Conservation (phyloP, 1,284 basidiomycete genomes). For the Phylloporus sp. region DNA sequence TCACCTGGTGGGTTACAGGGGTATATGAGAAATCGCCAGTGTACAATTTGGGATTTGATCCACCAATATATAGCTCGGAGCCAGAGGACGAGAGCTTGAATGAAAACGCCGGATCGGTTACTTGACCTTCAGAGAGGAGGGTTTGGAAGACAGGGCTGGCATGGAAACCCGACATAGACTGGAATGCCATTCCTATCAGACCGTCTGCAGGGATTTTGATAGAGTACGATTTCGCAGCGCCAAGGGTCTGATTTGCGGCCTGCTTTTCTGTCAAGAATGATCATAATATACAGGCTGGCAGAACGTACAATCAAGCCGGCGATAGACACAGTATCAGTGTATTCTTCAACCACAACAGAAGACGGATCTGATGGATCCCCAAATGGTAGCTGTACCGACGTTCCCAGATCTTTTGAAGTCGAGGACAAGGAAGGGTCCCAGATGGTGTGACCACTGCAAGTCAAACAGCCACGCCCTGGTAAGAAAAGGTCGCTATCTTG, state of each 20-base stretch:
- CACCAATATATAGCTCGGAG: slow-evolving; percentile 46
- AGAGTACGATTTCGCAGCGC: slow-evolving; percentile 34
- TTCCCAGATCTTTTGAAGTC: slow-evolving; percentile 36
- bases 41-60: slow-evolving; percentile 24
- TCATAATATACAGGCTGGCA: not conserved
- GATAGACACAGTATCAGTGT: slow-evolving; percentile 51
- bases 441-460: slow-evolving; percentile 37
- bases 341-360: slow-evolving; percentile 46
- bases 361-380: slow-evolving; percentile 29
- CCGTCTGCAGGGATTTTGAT: slow-evolving; percentile 34
- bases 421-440: slow-evolving; percentile 42
- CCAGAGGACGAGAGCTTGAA: slow-evolving; percentile 40
- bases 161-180: slow-evolving; percentile 23
- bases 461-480: slow-evolving; percentile 21
- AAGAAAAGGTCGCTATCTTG: slow-evolving; percentile 22
- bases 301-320: slow-evolving; percentile 30
- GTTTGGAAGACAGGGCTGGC: slow-evolving; percentile 28
- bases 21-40: slow-evolving; percentile 20
- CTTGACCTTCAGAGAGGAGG: slow-evolving; percentile 28
- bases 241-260: slow-evolving; percentile 35
- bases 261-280: slow-evolving; percentile 8
- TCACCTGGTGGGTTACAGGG: slow-evolving; percentile 36
- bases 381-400: slow-evolving; percentile 51
- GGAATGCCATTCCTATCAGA: slow-evolving; percentile 39
- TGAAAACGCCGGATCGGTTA: slow-evolving; percentile 35